Evolutionary conservation across 2,329 filamentous ascomycete genomes (phyloP).

Genomic region (Aspergillus eucalypticola): DNA sequence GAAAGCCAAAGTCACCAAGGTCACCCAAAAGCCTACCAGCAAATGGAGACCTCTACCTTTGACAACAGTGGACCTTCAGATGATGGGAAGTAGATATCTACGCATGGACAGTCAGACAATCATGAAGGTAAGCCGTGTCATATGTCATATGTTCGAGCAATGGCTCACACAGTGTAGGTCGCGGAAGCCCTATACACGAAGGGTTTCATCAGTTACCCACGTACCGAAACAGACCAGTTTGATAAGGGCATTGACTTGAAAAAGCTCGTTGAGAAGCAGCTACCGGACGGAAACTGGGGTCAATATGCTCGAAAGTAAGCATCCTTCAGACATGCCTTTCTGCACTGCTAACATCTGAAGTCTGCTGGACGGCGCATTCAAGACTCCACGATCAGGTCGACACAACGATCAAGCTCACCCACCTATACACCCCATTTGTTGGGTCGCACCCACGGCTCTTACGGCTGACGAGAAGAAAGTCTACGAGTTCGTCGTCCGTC

Average conservation of each 20-base stretch:
- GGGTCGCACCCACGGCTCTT: conserved; percentile 64
- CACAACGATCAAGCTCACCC: conserved; percentile 97
- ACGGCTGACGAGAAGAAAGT: conserved; percentile 69
- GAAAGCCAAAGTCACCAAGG: conserved; percentile 76
- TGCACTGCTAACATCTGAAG: conserved; percentile 28
- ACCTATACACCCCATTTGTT: conserved; percentile 94
- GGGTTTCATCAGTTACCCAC: conserved; percentile 95
- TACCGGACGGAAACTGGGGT: conserved; percentile 74
- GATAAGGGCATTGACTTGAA: conserved; percentile 84
- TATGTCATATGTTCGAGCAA: background rate
- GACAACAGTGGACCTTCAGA: conserved; percentile 95
- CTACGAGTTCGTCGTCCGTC: conserved; percentile 88
- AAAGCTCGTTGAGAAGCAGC: conserved; percentile 79
- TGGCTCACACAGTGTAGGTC: conserved; percentile 36
- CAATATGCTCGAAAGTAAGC: conserved; percentile 67
- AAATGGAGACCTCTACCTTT: conserved; percentile 93
- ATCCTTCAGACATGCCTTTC: background rate
- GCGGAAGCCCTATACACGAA: conserved; percentile 89
- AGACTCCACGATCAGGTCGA: conserved; percentile 75
- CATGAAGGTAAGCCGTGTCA: conserved; percentile 63
- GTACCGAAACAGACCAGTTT: conserved; percentile 96
- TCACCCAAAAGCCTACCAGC: conserved; percentile 85
- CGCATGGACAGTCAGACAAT: conserved; percentile 88
- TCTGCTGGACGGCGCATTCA: conserved; percentile 74
- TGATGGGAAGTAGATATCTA: conserved; percentile 85